These are phyloP conservation scores for Mentha longifolia DNA, from an alignment of 257 asterid species.

Conservation along the genomic window DNA sequence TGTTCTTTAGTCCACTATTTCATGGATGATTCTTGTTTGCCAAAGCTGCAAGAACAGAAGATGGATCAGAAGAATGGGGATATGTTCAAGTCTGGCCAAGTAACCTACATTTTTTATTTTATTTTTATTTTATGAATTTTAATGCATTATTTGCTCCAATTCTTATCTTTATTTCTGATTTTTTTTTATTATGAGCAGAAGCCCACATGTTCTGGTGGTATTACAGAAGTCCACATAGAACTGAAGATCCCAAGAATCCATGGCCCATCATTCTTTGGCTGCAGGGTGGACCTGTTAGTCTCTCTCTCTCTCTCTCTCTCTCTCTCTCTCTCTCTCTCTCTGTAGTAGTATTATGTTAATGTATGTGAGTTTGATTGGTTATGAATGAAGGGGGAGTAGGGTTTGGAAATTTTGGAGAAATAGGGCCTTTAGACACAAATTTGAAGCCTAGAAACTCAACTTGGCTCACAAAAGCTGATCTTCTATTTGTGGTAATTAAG, in stretches of 20 bases:
- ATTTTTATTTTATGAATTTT: background rate
- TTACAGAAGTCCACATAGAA: slow-evolving; percentile 70
- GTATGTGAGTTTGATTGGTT: background rate
- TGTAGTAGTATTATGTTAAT: background rate
- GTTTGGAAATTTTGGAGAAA: slow-evolving; percentile 68
- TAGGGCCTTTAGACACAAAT: slow-evolving; percentile 1
- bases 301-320: slow-evolving; percentile 8
- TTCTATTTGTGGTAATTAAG: slow-evolving; percentile 33
- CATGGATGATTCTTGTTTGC: slow-evolving; percentile 12
- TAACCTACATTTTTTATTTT: background rate
- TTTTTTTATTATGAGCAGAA: slow-evolving; percentile 43
- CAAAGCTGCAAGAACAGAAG: slow-evolving; percentile 46
- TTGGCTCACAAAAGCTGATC: slow-evolving; percentile 13
- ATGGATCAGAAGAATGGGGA: slow-evolving; percentile 86
- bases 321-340: slow-evolving; percentile 12
- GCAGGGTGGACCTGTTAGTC: slow-evolving; percentile 92
- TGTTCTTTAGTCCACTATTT: background rate
- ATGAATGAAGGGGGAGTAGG: slow-evolving; percentile 12
- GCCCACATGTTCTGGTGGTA: slow-evolving; percentile 95
- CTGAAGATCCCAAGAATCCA: slow-evolving; percentile 63
- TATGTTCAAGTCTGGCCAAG: slow-evolving; percentile 58
- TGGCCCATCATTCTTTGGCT: slow-evolving; percentile 94
- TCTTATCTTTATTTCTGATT: background rate
- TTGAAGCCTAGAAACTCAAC: slow-evolving; percentile 20
- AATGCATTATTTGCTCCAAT: background rate